Percentiles rank a stretch among this genome's conserved stretches.
Evolutionary conservation across 345 rosid genomes (phyloP).

Genomic region (Populus deltoides): DNA sequence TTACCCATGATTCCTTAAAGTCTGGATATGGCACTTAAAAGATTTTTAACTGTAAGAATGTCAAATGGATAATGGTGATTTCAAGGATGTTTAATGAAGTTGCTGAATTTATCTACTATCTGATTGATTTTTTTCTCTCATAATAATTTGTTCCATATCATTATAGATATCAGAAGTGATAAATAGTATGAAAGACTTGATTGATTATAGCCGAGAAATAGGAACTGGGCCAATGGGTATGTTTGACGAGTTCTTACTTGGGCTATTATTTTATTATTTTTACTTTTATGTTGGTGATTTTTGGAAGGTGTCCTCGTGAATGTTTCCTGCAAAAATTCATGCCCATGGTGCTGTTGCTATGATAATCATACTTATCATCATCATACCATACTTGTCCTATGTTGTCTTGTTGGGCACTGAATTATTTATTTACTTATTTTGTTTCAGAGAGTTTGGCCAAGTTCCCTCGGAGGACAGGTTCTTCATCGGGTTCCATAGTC

Average conservation of each 20-base stretch:
- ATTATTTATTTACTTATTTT: neutral
- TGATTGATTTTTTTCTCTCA: neutral
- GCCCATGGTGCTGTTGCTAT: neutral
- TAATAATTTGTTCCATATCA: neutral
- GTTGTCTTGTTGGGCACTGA: neutral
- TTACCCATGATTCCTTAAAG: neutral
- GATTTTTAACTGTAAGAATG: neutral
- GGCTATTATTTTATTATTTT: neutral
- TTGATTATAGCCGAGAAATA: constrained; percentile 93
- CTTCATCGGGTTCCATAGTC: constrained; percentile 53
- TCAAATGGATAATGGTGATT: neutral
- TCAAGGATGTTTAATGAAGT: neutral
- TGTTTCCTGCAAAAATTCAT: neutral
- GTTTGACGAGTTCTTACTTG: constrained; percentile 12
- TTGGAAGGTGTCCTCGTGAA: neutral
- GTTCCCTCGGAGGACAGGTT: constrained; percentile 72
- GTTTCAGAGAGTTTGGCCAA: constrained; percentile 89
- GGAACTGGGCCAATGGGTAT: constrained; percentile 96
- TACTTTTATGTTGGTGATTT: neutral
- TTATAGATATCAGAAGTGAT: constrained; percentile 93
- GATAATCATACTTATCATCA: neutral
- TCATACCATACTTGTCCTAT: neutral
- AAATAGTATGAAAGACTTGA: constrained; percentile 98
- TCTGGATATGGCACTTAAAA: neutral
- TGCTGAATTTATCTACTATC: neutral